These are phyloP conservation scores for Rubus parviflorus DNA, from an alignment of 306 rosid species.

Conservation along the genomic window DNA sequence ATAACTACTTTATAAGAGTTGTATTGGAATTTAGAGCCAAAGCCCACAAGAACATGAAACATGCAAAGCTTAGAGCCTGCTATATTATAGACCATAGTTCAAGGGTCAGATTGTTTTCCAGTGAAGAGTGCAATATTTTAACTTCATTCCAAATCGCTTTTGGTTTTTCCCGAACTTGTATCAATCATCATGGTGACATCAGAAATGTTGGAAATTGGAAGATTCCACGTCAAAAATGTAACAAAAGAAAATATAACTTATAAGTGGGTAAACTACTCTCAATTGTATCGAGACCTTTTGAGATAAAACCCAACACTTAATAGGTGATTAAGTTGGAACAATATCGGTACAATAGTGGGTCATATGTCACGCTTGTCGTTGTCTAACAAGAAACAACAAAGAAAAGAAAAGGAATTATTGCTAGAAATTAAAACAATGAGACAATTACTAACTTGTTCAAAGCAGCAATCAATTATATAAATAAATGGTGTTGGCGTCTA, in stretches of 20 bases:
- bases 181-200: neutral
- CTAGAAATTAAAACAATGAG: neutral
- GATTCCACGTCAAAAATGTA: too few species aligned
- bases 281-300: too few species aligned
- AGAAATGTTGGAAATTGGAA: too few species aligned
- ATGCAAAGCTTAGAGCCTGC: neutral
- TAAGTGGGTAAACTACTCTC: too few species aligned
- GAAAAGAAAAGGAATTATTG: neutral
- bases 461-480: slow-evolving; percentile 3
- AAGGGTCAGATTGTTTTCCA: neutral
- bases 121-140: too few species aligned
- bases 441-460: slow-evolving; percentile 23
- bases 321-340: too few species aligned
- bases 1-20: too few species aligned
- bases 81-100: neutral
- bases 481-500: neutral
- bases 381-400: too few species aligned
- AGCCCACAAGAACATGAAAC: neutral
- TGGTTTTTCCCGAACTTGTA: neutral
- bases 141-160: neutral
- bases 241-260: too few species aligned
- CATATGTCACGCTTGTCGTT: too few species aligned
- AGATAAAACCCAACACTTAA: too few species aligned
- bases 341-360: too few species aligned
- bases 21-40: neutral